These are phyloP conservation scores for Macrotyloma uniflorum DNA, from an alignment of 306 rosid genomes.

Conservation along the genomic window DNA sequence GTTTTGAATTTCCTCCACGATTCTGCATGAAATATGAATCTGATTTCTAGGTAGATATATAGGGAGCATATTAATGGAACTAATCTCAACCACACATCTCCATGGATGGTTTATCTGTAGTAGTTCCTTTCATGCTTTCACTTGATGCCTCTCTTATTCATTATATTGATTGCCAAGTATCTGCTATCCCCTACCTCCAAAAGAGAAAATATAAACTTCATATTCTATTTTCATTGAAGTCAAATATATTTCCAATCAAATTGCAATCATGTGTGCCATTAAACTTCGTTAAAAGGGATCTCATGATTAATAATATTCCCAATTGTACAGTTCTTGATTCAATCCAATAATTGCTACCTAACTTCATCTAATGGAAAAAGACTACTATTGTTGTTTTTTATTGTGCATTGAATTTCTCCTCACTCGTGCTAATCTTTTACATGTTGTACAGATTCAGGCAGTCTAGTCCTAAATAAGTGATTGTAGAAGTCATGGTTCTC, in stretches of 20 bases:
- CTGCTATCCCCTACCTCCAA: not conserved
- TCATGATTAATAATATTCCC: not conserved
- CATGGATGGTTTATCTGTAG: not conserved
- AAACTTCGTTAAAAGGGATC: not conserved
- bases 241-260: no score
- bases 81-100: not conserved
- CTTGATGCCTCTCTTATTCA: not conserved
- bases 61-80: not conserved
- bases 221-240: not conserved
- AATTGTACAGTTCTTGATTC: not conserved
- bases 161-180: not conserved
- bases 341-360: not conserved
- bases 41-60: not conserved
- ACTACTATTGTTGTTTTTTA: not conserved
- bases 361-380: not conserved
- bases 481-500: constrained; percentile 63
- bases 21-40: not conserved
- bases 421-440: not conserved
- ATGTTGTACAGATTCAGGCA: constrained; percentile 46
- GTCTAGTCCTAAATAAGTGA: constrained; percentile 36
- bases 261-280: not conserved
- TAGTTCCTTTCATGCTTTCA: not conserved
- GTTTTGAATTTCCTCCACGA: not conserved
- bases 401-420: constrained; percentile 10
- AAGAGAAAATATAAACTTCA: not conserved